Base-by-base conservation (phyloP, 23 red algal genomes). In the Cyanidium caldarium region DNA sequence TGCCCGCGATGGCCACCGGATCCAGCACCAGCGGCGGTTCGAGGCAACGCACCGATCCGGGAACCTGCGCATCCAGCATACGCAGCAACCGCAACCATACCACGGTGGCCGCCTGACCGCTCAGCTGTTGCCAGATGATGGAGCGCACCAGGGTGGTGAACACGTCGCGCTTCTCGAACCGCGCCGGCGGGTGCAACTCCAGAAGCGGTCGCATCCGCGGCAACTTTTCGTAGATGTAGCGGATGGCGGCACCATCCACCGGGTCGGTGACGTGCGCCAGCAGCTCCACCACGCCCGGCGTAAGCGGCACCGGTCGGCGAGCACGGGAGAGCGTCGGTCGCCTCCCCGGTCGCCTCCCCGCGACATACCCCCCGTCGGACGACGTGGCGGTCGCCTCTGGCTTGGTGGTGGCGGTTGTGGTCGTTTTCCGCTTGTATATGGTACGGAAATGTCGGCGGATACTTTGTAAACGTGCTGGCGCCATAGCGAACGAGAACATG, bases 91-190 rank as follows among this genome's bases (percentile, higher is more conserved):
- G 10, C 20, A 38, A 1, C 70, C 46, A 45, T 3, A 75, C 37
- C 28, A 37, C 44, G 20, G 35, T 26, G 1, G 70, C 70, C 39
- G 70, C 70, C 40, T 46, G 46, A 1, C 40, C 70, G 43, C 38
- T 45, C 37, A 75, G n/a, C 39, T 75, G 70, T 28, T 75, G 70
- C 2, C 45, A 75, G 35, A 75, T 39, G 21, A 75, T 75, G 30
- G 70, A 34, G 7, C 33, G 46, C 3, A 75, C 41, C 0, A 75
- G 35, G 37, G 37, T 46, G 12, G 37, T 56, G 35, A 75, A 75
- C 38, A 75, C 70, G 21, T 29, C 7, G 15, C 58, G 44, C 5
- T 34, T 46, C 15, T 46, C 39, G 20, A 75, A 46, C 1, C 43
- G 37, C 16, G 70, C n/a, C 7, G 51, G 51, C 23, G 51, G 51